A percentile compares a stretch with the other conserved stretches of the same genome.
phyloP scores from a whole-genome alignment of 2,329 filamentous ascomycete genomes.

The Nakataea oryzae region DNA sequence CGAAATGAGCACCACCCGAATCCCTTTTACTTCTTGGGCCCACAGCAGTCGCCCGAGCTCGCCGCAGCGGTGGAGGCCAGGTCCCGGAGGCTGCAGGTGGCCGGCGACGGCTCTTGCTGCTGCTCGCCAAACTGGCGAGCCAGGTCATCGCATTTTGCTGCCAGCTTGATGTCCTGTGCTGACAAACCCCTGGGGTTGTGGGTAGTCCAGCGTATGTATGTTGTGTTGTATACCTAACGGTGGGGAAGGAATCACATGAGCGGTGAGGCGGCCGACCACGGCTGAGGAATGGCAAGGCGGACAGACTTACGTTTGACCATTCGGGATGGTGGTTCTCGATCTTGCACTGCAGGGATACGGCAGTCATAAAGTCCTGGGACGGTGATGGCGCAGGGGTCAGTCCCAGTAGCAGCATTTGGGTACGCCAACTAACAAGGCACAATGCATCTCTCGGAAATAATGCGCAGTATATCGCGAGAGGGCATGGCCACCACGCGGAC shows the following conservation, averaged over 20 bases:
- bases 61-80: conserved; percentile 35
- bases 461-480: not conserved
- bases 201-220: conserved; percentile 64
- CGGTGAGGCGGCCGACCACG: not conserved
- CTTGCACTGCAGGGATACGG: conserved; percentile 57
- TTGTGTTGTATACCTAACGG: conserved; percentile 58
- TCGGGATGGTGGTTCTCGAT: conserved; percentile 62
- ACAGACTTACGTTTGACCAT: conserved; percentile 55
- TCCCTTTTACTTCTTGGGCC: conserved; percentile 24
- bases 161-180: conserved; percentile 51
- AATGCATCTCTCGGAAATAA: not conserved
- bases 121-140: conserved; percentile 47
- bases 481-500: not conserved
- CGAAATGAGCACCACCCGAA: not conserved
- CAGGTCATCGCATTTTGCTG: conserved; percentile 48
- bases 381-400: not conserved
- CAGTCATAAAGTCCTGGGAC: conserved; percentile 64
- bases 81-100: conserved; percentile 25
- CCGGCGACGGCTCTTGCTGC: conserved; percentile 7
- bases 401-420: not conserved
- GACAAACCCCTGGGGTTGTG: conserved; percentile 58
- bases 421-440: too few species aligned
- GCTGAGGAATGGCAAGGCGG: not conserved
- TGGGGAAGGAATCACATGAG: not conserved
- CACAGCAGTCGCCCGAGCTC: conserved; percentile 43